Evolutionary conservation across 2,329 filamentous ascomycete genomes (phyloP).

Genomic region (Pseudogymnoascus sp.): DNA sequence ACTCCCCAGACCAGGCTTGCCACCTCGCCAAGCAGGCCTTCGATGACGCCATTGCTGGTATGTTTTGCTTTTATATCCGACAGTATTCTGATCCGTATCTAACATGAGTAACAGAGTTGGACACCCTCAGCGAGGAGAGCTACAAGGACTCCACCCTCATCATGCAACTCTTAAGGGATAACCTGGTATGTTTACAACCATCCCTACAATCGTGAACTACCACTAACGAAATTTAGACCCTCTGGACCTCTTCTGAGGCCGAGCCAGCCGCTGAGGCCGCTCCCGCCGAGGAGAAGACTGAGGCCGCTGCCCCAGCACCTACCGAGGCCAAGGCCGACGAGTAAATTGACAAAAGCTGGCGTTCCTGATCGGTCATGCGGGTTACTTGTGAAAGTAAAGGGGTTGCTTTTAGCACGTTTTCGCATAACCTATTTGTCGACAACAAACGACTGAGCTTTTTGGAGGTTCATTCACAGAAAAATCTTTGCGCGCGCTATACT

Average conservation of each 20-base stretch:
- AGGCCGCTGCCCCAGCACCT: conserved; percentile 48
- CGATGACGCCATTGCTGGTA: conserved; percentile 86
- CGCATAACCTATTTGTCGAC: conserved; percentile 14
- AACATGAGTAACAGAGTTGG: conserved; percentile 53
- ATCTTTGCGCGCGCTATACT: conserved; percentile 23
- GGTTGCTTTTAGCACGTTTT: conserved; percentile 25
- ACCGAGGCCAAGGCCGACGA: conserved; percentile 25
- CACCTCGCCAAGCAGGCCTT: conserved; percentile 99
- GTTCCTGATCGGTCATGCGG: conserved; percentile 26
- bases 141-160: conserved; percentile 99
- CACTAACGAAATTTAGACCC: conserved; percentile 55
- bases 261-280: conserved; percentile 61
- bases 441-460: conserved; percentile 22
- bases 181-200: conserved; percentile 44
- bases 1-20: conserved; percentile 95
- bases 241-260: conserved; percentile 98
- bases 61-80: conserved; percentile 7
- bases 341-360: conserved; percentile 24
- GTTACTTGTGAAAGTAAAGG: conserved; percentile 23
- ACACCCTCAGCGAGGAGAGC: conserved; percentile 93
- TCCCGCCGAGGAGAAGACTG: conserved; percentile 40
- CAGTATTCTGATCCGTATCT: conserved; percentile 10
- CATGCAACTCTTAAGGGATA: conserved; percentile 98
- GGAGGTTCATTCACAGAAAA: conserved; percentile 22
- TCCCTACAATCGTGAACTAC: background rate